phyloP scores from a whole-genome alignment of 2,329 filamentous ascomycete species.

The Pyricularia sp. region DNA sequence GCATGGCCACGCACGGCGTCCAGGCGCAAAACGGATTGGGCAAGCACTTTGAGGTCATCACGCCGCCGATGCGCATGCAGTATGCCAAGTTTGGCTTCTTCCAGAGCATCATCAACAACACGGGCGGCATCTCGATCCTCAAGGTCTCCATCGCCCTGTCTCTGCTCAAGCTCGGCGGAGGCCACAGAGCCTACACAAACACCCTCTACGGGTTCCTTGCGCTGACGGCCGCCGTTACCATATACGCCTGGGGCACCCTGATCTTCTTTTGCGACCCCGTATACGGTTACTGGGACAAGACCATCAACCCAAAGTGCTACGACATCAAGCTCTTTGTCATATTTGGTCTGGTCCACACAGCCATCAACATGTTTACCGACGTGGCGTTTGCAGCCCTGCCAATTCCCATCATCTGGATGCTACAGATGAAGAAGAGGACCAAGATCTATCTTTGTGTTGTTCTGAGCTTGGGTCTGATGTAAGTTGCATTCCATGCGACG shows the following conservation, averaged over 20 bases:
- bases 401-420: conserved; percentile 3
- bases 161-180: not conserved
- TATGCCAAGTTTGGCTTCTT: conserved; percentile 1
- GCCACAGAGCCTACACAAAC: not conserved
- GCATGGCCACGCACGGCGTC: not conserved
- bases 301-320: not conserved
- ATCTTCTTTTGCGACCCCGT: conserved; percentile 1
- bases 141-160: conserved; percentile 2
- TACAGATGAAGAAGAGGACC: conserved; percentile 1
- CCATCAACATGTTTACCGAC: conserved; percentile 1
- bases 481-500: not conserved
- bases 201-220: not conserved
- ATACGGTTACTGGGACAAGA: conserved; percentile 2
- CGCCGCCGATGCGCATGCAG: not conserved
- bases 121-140: not conserved
- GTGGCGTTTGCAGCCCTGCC: not conserved
- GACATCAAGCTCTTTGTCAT: not conserved
- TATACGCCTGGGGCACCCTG: conserved; percentile 2
- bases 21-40: not conserved
- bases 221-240: not conserved
- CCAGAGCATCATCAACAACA: not conserved
- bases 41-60: conserved; percentile 2
- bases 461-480: not conserved
- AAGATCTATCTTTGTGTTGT: conserved; percentile 2
- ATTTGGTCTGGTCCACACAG: not conserved